Percentiles rank a stretch among this genome's conserved stretches.
Conservation (phyloP, 345 rosid species). For the Pugionium cornutum region DNA sequence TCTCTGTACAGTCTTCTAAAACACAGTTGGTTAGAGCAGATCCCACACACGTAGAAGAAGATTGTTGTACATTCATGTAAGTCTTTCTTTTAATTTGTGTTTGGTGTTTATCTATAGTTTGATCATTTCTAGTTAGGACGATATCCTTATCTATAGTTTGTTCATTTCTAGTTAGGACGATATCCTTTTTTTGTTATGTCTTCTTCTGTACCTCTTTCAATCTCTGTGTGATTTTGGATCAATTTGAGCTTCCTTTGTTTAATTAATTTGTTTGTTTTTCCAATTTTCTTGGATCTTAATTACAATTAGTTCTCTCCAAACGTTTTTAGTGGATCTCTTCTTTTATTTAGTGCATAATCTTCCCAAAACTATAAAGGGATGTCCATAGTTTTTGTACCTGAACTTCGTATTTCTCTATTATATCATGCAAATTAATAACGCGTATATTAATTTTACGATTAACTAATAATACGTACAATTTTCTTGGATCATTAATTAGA, state of each 20-base stretch:
- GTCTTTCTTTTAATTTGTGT: constrained; percentile 8
- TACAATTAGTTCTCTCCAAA: constrained; percentile 2
- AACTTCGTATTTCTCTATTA: too few species aligned
- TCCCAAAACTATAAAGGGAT: too few species aligned
- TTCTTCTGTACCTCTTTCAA: constrained; percentile 18
- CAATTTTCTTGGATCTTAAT: constrained; percentile 27
- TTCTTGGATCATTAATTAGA: constrained; percentile 26
- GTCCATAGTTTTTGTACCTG: too few species aligned
- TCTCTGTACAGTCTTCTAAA: constrained; percentile 10
- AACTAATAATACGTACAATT: too few species aligned
- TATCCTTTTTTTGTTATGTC: background rate
- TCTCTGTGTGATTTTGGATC: constrained; percentile 10
- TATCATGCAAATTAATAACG: too few species aligned
- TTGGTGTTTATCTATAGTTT: constrained; percentile 6
- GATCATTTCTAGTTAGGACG: constrained; percentile 4
- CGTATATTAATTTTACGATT: too few species aligned
- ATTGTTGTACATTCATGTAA: constrained; percentile 18
- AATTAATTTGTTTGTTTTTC: background rate
- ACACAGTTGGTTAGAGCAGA: constrained; percentile 19
- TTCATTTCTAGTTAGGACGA: background rate
- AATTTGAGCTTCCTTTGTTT: constrained; percentile 2
- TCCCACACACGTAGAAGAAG: constrained; percentile 8
- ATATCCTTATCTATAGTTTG: constrained; percentile 2
- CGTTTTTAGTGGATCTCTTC: background rate
- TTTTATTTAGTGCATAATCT: too few species aligned